phyloP scores from a whole-genome alignment of 2,329 filamentous ascomycete genomes.

The Colletotrichum incanum region DNA sequence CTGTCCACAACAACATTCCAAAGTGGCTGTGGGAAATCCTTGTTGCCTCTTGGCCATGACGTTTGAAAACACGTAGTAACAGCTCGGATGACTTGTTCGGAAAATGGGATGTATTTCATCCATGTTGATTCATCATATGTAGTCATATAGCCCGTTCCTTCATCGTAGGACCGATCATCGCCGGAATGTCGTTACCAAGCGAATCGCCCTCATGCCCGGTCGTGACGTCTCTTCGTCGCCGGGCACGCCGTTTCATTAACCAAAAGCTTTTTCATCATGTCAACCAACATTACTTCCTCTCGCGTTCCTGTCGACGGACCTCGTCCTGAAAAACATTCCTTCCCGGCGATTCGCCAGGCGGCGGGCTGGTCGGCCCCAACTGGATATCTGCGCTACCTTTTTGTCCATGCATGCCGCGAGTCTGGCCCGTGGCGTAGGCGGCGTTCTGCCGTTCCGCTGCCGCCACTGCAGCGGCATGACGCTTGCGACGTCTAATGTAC shows the following conservation, averaged over 20 bases:
- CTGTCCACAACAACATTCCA: neutral
- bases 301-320: conserved; percentile 52
- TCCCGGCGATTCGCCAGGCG: conserved; percentile 32
- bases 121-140: conserved; percentile 31
- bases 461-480: conserved; percentile 38
- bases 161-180: neutral
- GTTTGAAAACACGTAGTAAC: no score
- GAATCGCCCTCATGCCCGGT: conserved; percentile 13
- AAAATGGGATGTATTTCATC: neutral
- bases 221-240: conserved; percentile 5
- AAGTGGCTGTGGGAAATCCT: neutral
- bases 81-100: no score
- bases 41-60: no score
- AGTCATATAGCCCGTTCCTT: conserved; percentile 25
- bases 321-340: conserved; percentile 57
- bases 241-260: conserved; percentile 19
- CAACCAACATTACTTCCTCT: conserved; percentile 29
- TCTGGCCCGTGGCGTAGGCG: neutral
- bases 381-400: conserved; percentile 47
- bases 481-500: conserved; percentile 47
- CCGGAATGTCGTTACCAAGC: conserved; percentile 38
- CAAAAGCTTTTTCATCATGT: conserved; percentile 4
- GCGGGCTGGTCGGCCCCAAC: conserved; percentile 48
- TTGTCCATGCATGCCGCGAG: conserved; percentile 38
- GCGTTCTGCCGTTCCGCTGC: neutral